Percentiles rank a stretch among this genome's conserved stretches.
phyloP scores from a whole-genome alignment of 495 filamentous ascomycete genomes.

The Baudoinia panamericana region DNA sequence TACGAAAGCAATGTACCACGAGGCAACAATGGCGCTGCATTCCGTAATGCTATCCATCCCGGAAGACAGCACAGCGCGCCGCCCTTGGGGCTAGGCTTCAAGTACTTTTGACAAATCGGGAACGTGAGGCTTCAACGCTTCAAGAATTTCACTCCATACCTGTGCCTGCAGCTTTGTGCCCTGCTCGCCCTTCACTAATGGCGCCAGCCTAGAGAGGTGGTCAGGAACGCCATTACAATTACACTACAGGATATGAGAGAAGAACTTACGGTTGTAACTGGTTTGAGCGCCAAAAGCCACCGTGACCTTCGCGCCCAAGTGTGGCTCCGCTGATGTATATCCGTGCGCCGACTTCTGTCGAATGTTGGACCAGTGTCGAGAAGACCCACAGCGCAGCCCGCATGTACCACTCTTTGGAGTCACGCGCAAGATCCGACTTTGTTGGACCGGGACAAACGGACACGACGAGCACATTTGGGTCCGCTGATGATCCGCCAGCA shows the following conservation, averaged over 20 bases:
- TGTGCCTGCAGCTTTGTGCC: slow-evolving; percentile 10
- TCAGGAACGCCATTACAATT: background rate
- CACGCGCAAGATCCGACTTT: slow-evolving; percentile 18
- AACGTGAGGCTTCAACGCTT: slow-evolving; percentile 13
- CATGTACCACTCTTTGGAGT: slow-evolving; percentile 5
- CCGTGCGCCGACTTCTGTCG: slow-evolving; percentile 16
- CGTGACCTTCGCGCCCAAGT: slow-evolving; percentile 13
- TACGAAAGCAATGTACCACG: too few relatives aligned
- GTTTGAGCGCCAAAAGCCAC: slow-evolving; percentile 19
- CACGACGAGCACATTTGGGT: slow-evolving; percentile 17
- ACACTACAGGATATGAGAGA: background rate
- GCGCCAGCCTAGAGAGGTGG: slow-evolving; percentile 10
- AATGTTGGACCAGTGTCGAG: slow-evolving; percentile 3
- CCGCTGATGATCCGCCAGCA: background rate
- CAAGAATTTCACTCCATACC: slow-evolving; percentile 18
- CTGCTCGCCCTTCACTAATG: slow-evolving; percentile 11
- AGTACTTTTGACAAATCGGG: too few relatives aligned
- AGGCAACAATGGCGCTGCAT: too few relatives aligned
- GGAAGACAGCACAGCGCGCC: too few relatives aligned
- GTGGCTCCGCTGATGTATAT: slow-evolving; percentile 14
- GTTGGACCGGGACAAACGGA: slow-evolving; percentile 17
- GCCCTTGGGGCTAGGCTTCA: too few relatives aligned
- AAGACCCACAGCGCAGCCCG: slow-evolving; percentile 2
- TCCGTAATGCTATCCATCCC: too few relatives aligned
- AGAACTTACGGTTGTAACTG: slow-evolving; percentile 11